Percentiles rank a stretch among this genome's conserved stretches.
phyloP scores from a whole-genome alignment of 345 rosid genomes.

The Salix exigua region DNA sequence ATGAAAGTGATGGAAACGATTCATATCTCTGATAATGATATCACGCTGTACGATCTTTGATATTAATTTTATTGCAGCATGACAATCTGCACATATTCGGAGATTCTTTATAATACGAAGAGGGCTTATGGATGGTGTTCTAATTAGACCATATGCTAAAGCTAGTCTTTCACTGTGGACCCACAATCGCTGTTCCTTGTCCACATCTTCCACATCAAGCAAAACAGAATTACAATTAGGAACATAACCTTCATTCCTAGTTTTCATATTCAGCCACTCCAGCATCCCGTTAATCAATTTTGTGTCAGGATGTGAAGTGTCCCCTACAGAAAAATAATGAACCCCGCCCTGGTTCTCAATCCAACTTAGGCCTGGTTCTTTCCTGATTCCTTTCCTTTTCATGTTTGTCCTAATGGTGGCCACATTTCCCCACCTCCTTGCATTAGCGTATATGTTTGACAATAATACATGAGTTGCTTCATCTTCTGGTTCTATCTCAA shows the following conservation, averaged over 20 bases:
- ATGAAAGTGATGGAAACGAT: conserved; percentile 76
- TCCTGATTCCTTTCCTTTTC: conserved; percentile 65
- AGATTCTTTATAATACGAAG: conserved; percentile 77
- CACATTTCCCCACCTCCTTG: conserved; percentile 61
- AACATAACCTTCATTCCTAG: conserved; percentile 56
- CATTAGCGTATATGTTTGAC: conserved; percentile 71
- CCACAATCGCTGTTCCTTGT: conserved; percentile 67
- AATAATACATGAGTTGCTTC: conserved; percentile 69
- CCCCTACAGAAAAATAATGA: conserved; percentile 66
- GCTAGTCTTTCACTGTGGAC: conserved; percentile 85
- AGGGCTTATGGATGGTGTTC: conserved; percentile 42
- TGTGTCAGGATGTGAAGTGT: conserved; percentile 57
- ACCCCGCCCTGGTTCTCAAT: conserved; percentile 60
- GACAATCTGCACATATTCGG: conserved; percentile 74
- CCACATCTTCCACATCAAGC: conserved; percentile 52
- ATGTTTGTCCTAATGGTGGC: conserved; percentile 62
- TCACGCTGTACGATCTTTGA: conserved; percentile 59
- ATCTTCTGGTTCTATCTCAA: conserved; percentile 68
- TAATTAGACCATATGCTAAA: conserved; percentile 62
- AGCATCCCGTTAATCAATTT: conserved; percentile 72
- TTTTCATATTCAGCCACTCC: conserved; percentile 75
- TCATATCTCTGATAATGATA: conserved; percentile 76
- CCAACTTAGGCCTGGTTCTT: conserved; percentile 92
- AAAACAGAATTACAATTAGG: conserved; percentile 52
- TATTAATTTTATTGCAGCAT: conserved; percentile 61